Conservation (phyloP, 805 yeast species). For the Candida wancherniae region DNA sequence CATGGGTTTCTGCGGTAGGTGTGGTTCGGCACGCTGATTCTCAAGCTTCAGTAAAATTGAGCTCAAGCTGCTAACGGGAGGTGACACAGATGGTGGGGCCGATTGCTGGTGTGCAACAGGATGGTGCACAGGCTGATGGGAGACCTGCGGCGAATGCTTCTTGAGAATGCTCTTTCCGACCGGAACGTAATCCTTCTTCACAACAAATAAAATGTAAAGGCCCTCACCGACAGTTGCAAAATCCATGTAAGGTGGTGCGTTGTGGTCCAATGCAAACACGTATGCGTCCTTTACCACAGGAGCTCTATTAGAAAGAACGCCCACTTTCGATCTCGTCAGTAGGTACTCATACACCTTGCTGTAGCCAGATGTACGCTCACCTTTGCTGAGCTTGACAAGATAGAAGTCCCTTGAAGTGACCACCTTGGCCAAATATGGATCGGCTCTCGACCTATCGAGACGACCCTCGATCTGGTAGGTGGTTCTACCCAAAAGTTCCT, state of each 20-base stretch:
- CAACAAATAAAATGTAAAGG: slow-evolving; percentile 30
- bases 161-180: slow-evolving; percentile 20
- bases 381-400: slow-evolving; percentile 39
- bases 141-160: slow-evolving; percentile 6
- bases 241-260: slow-evolving; percentile 9
- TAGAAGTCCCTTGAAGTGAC: slow-evolving; percentile 48
- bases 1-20: neutral
- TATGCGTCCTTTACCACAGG: slow-evolving; percentile 60
- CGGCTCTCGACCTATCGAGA: slow-evolving; percentile 50
- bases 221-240: slow-evolving; percentile 10
- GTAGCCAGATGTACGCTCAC: slow-evolving; percentile 21
- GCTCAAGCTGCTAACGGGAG: too few species aligned
- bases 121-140: slow-evolving; percentile 1
- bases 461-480: slow-evolving; percentile 57
- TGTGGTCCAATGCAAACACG: slow-evolving; percentile 37
- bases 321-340: slow-evolving; percentile 44
- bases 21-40: slow-evolving; percentile 1
- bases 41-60: too few species aligned
- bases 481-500: slow-evolving; percentile 24
- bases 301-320: slow-evolving; percentile 52
- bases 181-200: slow-evolving; percentile 33
- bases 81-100: too few species aligned
- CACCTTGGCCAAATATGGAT: slow-evolving; percentile 49
- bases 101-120: too few species aligned
- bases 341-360: slow-evolving; percentile 42